phyloP scores from a whole-genome alignment of 768 basidiomycete species.

The Auricularia heimuer region DNA sequence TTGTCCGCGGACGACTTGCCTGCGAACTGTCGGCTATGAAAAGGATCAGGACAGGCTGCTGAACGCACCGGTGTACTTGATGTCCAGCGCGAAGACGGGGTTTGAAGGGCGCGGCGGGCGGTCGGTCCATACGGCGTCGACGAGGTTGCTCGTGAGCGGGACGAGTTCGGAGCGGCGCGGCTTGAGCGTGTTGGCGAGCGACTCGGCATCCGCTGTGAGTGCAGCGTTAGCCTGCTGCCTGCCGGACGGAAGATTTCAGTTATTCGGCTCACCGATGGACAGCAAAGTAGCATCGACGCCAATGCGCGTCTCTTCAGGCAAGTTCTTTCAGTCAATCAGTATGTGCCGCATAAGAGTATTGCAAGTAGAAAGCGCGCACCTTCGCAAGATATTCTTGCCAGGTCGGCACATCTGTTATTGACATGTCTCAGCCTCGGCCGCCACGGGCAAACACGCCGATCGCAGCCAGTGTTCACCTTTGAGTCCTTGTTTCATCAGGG shows the following conservation, averaged over 20 bases:
- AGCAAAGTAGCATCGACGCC: constrained; percentile 80
- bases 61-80: constrained; percentile 58
- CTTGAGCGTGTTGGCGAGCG: constrained; percentile 46
- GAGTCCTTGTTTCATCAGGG: constrained; percentile 83
- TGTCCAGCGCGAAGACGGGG: constrained; percentile 54
- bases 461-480: constrained; percentile 40
- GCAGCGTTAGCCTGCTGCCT: not conserved
- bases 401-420: constrained; percentile 60
- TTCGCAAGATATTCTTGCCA: constrained; percentile 84
- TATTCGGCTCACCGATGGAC: constrained; percentile 39
- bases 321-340: constrained; percentile 4
- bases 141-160: constrained; percentile 56
- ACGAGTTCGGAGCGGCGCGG: constrained; percentile 52
- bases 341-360: not conserved
- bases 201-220: constrained; percentile 50
- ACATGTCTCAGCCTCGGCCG: constrained; percentile 2
- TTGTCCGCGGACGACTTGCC: constrained; percentile 61
- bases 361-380: constrained; percentile 26
- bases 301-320: constrained; percentile 52
- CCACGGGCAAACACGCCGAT: not conserved
- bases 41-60: no score
- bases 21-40: constrained; percentile 10
- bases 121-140: constrained; percentile 70
- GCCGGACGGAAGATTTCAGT: not conserved
- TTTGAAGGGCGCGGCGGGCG: constrained; percentile 63